Conservation (phyloP, 1,139 yeast genomes). For the Kodamaea alishanica region DNA sequence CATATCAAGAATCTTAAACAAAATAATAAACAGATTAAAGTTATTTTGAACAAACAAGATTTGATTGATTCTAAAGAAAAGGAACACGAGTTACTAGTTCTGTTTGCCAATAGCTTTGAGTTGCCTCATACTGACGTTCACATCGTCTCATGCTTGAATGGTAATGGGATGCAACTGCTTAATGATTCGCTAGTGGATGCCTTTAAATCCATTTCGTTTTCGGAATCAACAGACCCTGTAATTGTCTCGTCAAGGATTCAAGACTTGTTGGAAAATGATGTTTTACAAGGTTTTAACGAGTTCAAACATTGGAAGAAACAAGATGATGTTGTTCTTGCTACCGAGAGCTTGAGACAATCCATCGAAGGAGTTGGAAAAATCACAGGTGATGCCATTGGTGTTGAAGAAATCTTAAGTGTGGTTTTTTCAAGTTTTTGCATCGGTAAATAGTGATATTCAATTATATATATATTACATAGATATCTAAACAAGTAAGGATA, state of each 20-base stretch:
- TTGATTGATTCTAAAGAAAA: constrained; percentile 31
- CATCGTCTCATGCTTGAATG: constrained; percentile 61
- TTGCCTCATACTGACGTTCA: constrained; percentile 31
- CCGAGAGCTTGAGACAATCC: constrained; percentile 71
- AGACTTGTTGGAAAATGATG: constrained; percentile 70
- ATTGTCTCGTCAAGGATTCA: constrained; percentile 71
- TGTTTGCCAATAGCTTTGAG: constrained; percentile 20
- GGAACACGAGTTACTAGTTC: constrained; percentile 13
- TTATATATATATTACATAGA: constrained; percentile 1
- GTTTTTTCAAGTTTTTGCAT: constrained; percentile 91
- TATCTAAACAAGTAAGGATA: not conserved
- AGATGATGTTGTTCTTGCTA: constrained; percentile 76
- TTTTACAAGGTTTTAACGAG: constrained; percentile 64
- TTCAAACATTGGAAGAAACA: constrained; percentile 49
- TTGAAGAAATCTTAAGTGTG: constrained; percentile 87
- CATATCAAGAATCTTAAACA: constrained; percentile 33
- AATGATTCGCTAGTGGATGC: constrained; percentile 30
- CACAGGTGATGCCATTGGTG: constrained; percentile 84
- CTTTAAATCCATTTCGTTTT: constrained; percentile 50
- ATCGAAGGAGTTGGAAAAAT: constrained; percentile 88
- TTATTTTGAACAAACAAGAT: constrained; percentile 63
- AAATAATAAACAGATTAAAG: constrained; percentile 28
- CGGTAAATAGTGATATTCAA: constrained; percentile 55
- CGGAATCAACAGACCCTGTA: constrained; percentile 56
- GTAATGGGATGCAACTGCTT: constrained; percentile 53